A percentile compares a stretch with the other conserved stretches of the same genome.
These are phyloP conservation scores for Leccinum uliginosum DNA, from an alignment of 768 basidiomycete genomes.

Conservation along the genomic window DNA sequence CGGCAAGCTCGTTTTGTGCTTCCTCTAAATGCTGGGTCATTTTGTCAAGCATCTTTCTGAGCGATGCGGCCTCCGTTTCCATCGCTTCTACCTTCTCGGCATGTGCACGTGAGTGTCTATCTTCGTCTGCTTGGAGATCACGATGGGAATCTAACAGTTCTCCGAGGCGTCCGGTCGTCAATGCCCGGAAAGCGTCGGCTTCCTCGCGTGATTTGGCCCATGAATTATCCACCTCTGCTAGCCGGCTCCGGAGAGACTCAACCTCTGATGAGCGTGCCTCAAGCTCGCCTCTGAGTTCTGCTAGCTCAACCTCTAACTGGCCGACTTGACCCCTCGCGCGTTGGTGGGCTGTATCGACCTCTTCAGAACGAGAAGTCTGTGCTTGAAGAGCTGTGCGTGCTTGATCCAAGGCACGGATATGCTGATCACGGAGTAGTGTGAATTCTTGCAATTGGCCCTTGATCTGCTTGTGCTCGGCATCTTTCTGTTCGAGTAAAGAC, in stretches of 20 bases:
- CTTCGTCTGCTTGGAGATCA: constrained; percentile 81
- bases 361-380: constrained; percentile 71
- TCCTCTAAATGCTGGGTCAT: constrained; percentile 68
- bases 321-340: constrained; percentile 65
- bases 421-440: constrained; percentile 67
- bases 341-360: constrained; percentile 71
- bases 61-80: constrained; percentile 69
- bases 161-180: constrained; percentile 83
- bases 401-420: constrained; percentile 85
- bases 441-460: constrained; percentile 72
- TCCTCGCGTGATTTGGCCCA: constrained; percentile 93
- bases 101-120: constrained; percentile 68
- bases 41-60: constrained; percentile 80
- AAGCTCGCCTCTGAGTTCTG: constrained; percentile 76
- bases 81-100: constrained; percentile 78
- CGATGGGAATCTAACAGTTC: constrained; percentile 86
- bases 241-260: constrained; percentile 58
- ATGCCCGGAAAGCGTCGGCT: constrained; percentile 81
- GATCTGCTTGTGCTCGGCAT: constrained; percentile 67
- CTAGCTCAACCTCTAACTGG: constrained; percentile 71
- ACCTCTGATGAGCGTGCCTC: constrained; percentile 72
- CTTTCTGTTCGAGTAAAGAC: constrained; percentile 69
- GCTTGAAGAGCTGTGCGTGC: constrained; percentile 72
- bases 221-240: constrained; percentile 81
- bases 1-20: constrained; percentile 55